Evolutionary conservation across 257 asterid genomes (phyloP).

Genomic region (Nicotiana undulata): DNA sequence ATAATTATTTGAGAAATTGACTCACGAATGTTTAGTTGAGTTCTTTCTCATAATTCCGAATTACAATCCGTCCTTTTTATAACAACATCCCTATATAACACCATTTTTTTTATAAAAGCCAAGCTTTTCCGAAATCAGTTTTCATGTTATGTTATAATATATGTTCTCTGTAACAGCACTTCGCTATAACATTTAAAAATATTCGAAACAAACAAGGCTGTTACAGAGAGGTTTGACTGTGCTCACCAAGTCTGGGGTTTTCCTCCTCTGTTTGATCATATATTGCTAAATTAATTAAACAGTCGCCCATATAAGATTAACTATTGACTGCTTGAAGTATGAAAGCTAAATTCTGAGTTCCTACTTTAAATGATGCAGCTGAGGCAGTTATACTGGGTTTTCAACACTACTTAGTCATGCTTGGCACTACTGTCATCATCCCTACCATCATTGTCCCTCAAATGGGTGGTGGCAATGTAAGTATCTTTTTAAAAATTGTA

Average conservation of each 20-base stretch:
- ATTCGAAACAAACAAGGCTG: too few relatives aligned
- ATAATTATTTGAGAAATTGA: neutral
- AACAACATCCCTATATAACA: too few relatives aligned
- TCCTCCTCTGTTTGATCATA: neutral
- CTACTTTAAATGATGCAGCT: slow-evolving; percentile 37
- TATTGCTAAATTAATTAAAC: neutral
- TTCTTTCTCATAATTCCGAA: neutral
- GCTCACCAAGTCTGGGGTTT: neutral
- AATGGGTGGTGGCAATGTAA: slow-evolving; percentile 92
- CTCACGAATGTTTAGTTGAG: neutral
- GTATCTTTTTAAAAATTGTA: slow-evolving; percentile 4
- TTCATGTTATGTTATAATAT: too few relatives aligned
- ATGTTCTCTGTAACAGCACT: too few relatives aligned
- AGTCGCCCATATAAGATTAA: neutral
- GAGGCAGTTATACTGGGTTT: slow-evolving; percentile 76
- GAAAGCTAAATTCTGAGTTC: neutral
- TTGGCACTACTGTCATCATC: slow-evolving; percentile 82
- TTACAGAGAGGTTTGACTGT: too few relatives aligned
- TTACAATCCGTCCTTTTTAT: too few relatives aligned
- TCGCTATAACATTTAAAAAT: too few relatives aligned
- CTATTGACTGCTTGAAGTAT: neutral
- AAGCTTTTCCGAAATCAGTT: too few relatives aligned
- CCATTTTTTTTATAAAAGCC: too few relatives aligned
- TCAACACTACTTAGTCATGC: slow-evolving; percentile 92
- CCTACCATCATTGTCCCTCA: slow-evolving; percentile 81